Evolutionary conservation across 2,329 filamentous ascomycete species (phyloP).

Genomic region (Cercospora sp.): DNA sequence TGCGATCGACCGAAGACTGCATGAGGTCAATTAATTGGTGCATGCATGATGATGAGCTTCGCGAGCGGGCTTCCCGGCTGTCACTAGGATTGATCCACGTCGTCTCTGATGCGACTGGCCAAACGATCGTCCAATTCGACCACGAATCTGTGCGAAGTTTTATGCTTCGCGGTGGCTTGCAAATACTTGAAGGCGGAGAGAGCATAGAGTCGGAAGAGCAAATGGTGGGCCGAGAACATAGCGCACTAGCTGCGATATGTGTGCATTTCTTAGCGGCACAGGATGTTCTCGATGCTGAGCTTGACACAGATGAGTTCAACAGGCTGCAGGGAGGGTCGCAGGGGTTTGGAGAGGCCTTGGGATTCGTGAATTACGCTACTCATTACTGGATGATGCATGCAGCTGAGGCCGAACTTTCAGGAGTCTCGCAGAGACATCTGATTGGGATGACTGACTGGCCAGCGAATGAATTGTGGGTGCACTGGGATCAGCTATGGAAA

Average conservation of each 20-base stretch:
- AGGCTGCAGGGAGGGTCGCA: neutral
- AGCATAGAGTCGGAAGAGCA: neutral
- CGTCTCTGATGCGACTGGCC: neutral
- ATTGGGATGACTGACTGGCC: neutral
- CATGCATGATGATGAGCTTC: neutral
- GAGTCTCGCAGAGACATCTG: neutral
- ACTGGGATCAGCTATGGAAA: neutral
- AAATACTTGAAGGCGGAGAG: neutral
- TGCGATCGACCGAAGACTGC: neutral
- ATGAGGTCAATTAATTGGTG: neutral
- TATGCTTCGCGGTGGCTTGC: neutral
- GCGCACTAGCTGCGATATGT: neutral
- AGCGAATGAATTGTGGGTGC: neutral
- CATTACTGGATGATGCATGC: neutral
- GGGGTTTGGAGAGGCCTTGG: neutral
- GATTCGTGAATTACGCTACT: neutral
- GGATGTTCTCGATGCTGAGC: neutral
- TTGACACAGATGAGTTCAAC: neutral
- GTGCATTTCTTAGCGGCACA: neutral
- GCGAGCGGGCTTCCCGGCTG: neutral
- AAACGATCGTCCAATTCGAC: neutral
- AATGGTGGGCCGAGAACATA: neutral
- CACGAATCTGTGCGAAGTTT: neutral
- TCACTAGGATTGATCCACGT: neutral
- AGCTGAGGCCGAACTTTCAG: neutral